Conservation (phyloP, 441 rosid genomes). For the Codiaeum variegatum region DNA sequence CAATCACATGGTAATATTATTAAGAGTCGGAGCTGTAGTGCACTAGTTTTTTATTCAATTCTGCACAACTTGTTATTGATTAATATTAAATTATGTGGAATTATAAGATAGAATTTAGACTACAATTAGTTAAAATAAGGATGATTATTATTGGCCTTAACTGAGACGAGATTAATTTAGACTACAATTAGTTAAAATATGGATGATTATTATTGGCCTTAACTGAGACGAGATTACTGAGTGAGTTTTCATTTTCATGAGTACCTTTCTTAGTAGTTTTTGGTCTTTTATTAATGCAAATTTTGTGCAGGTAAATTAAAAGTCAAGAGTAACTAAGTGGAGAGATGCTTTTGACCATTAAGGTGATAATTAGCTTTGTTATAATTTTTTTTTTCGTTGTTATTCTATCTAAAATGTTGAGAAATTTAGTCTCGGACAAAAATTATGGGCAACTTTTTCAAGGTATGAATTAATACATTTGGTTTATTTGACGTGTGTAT, state of each 20-base stretch:
- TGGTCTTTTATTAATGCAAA: background rate
- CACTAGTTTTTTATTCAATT: constrained; percentile 19
- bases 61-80: background rate
- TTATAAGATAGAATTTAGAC: background rate
- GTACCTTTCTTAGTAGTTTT: background rate
- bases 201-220: constrained; percentile 23
- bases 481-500: constrained; percentile 49
- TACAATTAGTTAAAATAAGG: constrained; percentile 20
- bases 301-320: constrained; percentile 20
- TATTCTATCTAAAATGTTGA: constrained; percentile 12
- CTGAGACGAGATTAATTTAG: background rate
- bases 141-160: constrained; percentile 18
- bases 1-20: constrained; percentile 26
- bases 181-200: constrained; percentile 10
- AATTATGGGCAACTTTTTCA: constrained; percentile 27
- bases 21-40: constrained; percentile 23
- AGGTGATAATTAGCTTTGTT: constrained; percentile 24
- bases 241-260: constrained; percentile 4
- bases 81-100: background rate
- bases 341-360: constrained; percentile 40
- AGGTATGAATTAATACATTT: constrained; percentile 20
- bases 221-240: constrained; percentile 11
- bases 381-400: constrained; percentile 17
- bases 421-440: constrained; percentile 25
- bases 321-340: constrained; percentile 43